phyloP scores from a whole-genome alignment of 2,329 filamentous ascomycete species.

The Ophiosphaerella narmari region DNA sequence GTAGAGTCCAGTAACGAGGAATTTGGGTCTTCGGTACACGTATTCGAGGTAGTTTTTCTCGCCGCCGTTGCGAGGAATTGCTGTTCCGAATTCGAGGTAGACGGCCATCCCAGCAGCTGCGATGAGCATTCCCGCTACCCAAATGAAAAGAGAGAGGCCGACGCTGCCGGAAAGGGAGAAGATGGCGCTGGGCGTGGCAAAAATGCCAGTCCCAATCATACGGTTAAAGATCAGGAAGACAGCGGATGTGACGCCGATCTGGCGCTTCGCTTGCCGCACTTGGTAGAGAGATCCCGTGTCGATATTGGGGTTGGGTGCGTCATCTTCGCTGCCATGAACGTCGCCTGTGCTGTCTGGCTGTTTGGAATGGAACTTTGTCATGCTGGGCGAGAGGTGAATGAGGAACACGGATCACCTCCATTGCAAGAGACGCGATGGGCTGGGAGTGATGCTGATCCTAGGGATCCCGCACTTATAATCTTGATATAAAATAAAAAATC shows the following conservation, averaged over 20 bases:
- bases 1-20: slow-evolving; percentile 66
- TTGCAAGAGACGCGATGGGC: too few relatives aligned
- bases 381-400: too few relatives aligned
- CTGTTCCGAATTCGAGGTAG: slow-evolving; percentile 69
- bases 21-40: slow-evolving; percentile 64
- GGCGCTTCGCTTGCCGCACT: slow-evolving; percentile 33
- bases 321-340: too few relatives aligned
- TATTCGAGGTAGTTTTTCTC: slow-evolving; percentile 72
- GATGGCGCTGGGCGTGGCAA: slow-evolving; percentile 65
- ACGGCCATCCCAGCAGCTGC: slow-evolving; percentile 66
- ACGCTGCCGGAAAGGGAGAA: slow-evolving; percentile 62
- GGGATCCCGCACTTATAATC: too few relatives aligned
- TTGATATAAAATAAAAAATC: too few relatives aligned
- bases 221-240: slow-evolving; percentile 61
- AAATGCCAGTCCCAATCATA: slow-evolving; percentile 70
- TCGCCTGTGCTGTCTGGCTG: too few relatives aligned
- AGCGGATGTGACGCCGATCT: slow-evolving; percentile 34
- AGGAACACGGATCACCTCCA: too few relatives aligned
- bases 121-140: slow-evolving; percentile 66
- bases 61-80: slow-evolving; percentile 66
- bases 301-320: slow-evolving; percentile 3
- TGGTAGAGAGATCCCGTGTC: slow-evolving; percentile 30
- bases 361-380: too few relatives aligned
- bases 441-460: too few relatives aligned
- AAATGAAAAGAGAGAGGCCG: slow-evolving; percentile 66